phyloP scores from a whole-genome alignment of 768 basidiomycete species.

The Suillus subalutaceus region DNA sequence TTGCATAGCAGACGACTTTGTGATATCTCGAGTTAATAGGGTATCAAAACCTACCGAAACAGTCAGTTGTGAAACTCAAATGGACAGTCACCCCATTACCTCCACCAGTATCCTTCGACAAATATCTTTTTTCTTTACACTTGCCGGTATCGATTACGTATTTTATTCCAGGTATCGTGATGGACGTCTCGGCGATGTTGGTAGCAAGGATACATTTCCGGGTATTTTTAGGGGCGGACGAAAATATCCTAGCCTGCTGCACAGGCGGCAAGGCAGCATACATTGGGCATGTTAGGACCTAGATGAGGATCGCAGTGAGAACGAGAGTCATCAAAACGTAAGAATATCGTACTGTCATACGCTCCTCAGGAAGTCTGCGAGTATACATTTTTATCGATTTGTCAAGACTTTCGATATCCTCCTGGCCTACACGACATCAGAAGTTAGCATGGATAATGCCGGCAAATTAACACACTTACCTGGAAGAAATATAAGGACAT shows the following conservation, averaged over 20 bases:
- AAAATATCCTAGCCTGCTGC: constrained; percentile 81
- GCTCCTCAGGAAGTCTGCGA: constrained; percentile 64
- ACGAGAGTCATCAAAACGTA: constrained; percentile 3
- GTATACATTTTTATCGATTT: constrained; percentile 72
- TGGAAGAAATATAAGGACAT: constrained; percentile 92
- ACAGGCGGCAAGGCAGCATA: constrained; percentile 83
- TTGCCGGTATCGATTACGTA: constrained; percentile 97
- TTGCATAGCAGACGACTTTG: constrained; percentile 89
- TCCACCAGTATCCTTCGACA: constrained; percentile 69
- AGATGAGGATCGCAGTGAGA: constrained; percentile 10
- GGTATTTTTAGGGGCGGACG: constrained; percentile 59
- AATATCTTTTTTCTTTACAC: constrained; percentile 91
- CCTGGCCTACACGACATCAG: constrained; percentile 64
- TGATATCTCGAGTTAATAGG: constrained; percentile 78
- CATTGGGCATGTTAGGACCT: constrained; percentile 81
- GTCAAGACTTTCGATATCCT: constrained; percentile 91
- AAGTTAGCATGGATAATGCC: background rate
- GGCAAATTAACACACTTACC: constrained; percentile 42
- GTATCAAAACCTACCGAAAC: constrained; percentile 77
- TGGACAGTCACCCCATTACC: constrained; percentile 41
- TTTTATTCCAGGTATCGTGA: constrained; percentile 94
- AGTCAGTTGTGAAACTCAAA: constrained; percentile 1
- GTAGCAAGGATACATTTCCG: constrained; percentile 96
- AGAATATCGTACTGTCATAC: constrained; percentile 46
- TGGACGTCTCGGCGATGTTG: constrained; percentile 97